Base-by-base conservation (phyloP, 2,329 filamentous ascomycete genomes). In the Sclerotinia minor region DNA sequence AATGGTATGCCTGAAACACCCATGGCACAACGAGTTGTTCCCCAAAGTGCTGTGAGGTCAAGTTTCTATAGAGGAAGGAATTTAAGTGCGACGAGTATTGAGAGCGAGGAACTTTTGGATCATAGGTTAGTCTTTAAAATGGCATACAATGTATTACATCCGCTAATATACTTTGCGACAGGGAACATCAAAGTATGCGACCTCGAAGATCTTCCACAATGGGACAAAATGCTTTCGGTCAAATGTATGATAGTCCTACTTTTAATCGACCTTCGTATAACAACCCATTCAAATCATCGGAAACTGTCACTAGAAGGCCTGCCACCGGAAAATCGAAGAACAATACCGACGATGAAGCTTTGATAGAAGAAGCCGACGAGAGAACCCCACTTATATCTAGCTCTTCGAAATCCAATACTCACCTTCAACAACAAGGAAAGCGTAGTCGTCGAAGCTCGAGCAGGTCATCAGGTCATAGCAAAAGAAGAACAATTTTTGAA, bases 21-120 rank as follows among this genome's bases (percentile, higher is more conserved):
- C 11, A 70, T 71, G 26, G 67, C 69, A 29, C 72, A 81, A 80
- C 66, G 80, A 78, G 54, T 71, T 61, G 64, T 72, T 71, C 64
- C 68, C 64, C 70, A 73, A 66, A 75, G 68, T 70, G 73, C 71
- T 67, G 72, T 72, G 24, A 72, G 75, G 60, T 72, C 71, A 7
- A 80, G 79, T 57, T 83, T 87, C 76, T 86, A 86, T 75, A 77
- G 81, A 72, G 76, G 83, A 68, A 79, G 81, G 64, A 92, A 91
- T 76, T 76, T 89, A 71, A 98, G 94, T 80, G 89, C 85, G 74
- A 93, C 91, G 0, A 98, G 94, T 78, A 81, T 98, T 71, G 94
- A 97, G 73, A 97, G 93, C 78, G 90, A 96, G 76, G 89, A 87
- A 9, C 81, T 98, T 72, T 81, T 98, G 24, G 94, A 98, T 79